phyloP scores from a whole-genome alignment of 306 rosid species.

The Phaseolus lunatus region DNA sequence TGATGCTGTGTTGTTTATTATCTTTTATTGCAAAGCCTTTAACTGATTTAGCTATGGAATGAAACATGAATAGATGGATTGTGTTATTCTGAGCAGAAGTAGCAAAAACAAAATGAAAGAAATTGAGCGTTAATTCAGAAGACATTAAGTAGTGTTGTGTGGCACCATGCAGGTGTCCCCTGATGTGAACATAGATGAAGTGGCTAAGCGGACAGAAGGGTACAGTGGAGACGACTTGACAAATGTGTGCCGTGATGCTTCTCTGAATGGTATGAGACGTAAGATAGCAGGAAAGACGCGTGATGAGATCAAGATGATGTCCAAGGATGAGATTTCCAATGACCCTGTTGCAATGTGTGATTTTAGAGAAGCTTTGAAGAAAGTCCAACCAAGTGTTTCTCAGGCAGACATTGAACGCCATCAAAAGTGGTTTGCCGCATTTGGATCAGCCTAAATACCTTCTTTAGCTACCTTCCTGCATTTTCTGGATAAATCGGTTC shows the following conservation, averaged over 20 bases:
- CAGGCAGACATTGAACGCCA: constrained; percentile 83
- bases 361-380: constrained; percentile 86
- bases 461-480: not conserved
- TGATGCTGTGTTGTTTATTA: not conserved
- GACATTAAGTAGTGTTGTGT: constrained; percentile 12
- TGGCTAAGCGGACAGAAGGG: constrained; percentile 91
- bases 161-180: constrained; percentile 67
- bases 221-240: constrained; percentile 99
- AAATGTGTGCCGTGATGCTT: constrained; percentile 94
- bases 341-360: constrained; percentile 99
- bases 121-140: not conserved
- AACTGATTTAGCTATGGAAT: not conserved
- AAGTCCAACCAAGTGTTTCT: constrained; percentile 96
- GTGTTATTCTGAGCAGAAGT: constrained; percentile 2
- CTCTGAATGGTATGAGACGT: constrained; percentile 95
- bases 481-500: too few relatives aligned
- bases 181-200: constrained; percentile 84
- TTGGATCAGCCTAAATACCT: constrained; percentile 74
- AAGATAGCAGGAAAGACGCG: constrained; percentile 98
- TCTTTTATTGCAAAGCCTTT: not conserved
- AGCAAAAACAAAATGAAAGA: constrained; percentile 11
- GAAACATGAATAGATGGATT: not conserved
- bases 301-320: constrained; percentile 92
- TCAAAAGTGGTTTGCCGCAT: constrained; percentile 93
- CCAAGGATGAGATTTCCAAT: constrained; percentile 93